A percentile compares a stretch with the other conserved stretches of the same genome.
These are phyloP conservation scores for Skeletonema tropicum DNA, from an alignment of 108 stramenopile genomes.

Conservation along the genomic window DNA sequence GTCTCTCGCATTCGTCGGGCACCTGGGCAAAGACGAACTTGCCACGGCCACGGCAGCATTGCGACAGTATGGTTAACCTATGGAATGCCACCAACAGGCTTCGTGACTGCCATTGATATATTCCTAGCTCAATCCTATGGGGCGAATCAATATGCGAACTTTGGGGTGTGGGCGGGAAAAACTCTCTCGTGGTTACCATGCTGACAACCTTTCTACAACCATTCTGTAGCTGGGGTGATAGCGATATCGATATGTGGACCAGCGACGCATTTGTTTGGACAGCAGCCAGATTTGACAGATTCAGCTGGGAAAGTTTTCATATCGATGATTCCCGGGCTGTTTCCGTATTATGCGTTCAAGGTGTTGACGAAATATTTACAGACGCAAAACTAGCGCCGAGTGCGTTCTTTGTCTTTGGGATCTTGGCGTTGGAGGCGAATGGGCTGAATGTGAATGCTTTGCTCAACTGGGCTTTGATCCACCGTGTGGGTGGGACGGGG, in stretches of 20 bases:
- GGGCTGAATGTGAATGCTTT: conserved; percentile 44
- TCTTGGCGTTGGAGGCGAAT: too few species aligned
- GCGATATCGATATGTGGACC: conserved; percentile 50
- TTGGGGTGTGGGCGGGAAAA: conserved; percentile 45
- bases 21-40: conserved; percentile 48
- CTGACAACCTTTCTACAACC: conserved; percentile 8
- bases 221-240: conserved; percentile 31
- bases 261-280: conserved; percentile 46
- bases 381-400: conserved; percentile 41
- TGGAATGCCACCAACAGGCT: conserved; percentile 51
- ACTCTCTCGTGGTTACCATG: conserved; percentile 29
- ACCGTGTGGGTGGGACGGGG: background rate
- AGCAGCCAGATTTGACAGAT: conserved; percentile 38
- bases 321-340: conserved; percentile 46
- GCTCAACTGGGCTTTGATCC: conserved; percentile 51
- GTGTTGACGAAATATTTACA: conserved; percentile 52
- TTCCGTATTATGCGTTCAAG: conserved; percentile 53
- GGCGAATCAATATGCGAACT: conserved; percentile 40
- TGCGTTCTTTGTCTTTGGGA: conserved; percentile 27
- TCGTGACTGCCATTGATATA: conserved; percentile 54
- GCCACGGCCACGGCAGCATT: conserved; percentile 49
- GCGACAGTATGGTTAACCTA: conserved; percentile 58
- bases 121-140: conserved; percentile 47
- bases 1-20: conserved; percentile 25
- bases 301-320: conserved; percentile 43